A percentile compares a stretch with the other conserved stretches of the same genome.
These are phyloP conservation scores for Aspergillus nidulans DNA, from an alignment of 495 filamentous ascomycete genomes.

Conservation along the genomic window DNA sequence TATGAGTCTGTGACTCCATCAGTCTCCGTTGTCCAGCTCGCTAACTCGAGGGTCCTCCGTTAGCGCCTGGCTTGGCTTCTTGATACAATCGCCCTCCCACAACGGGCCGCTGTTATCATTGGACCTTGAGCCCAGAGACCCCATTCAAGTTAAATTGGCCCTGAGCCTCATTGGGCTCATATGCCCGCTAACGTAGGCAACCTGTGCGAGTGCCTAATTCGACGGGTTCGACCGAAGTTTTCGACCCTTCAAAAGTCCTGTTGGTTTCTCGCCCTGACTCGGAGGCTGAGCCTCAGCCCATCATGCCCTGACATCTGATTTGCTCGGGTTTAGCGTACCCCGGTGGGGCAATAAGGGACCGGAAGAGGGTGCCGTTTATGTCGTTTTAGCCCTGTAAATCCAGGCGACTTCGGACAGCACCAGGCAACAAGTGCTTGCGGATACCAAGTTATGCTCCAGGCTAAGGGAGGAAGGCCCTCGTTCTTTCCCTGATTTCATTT, in stretches of 20 bases:
- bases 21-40: background rate
- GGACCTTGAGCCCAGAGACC: background rate
- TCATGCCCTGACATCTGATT: background rate
- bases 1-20: background rate
- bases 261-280: background rate
- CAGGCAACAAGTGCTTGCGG: background rate
- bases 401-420: background rate
- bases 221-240: background rate
- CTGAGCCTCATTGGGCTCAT: slow-evolving; percentile 8
- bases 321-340: background rate
- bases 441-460: background rate
- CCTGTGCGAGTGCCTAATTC: background rate
- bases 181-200: background rate
- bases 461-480: background rate
- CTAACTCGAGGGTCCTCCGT: background rate
- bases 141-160: slow-evolving; percentile 3
- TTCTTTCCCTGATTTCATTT: background rate
- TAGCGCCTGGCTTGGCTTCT: slow-evolving; percentile 1
- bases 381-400: background rate
- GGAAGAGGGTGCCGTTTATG: background rate
- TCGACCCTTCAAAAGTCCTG: too few species aligned
- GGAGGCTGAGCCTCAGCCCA: too few species aligned
- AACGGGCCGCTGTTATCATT: background rate
- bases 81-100: background rate
- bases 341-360: background rate